phyloP scores from a whole-genome alignment of 805 yeast species.

The Dipodascopsis tothii region DNA sequence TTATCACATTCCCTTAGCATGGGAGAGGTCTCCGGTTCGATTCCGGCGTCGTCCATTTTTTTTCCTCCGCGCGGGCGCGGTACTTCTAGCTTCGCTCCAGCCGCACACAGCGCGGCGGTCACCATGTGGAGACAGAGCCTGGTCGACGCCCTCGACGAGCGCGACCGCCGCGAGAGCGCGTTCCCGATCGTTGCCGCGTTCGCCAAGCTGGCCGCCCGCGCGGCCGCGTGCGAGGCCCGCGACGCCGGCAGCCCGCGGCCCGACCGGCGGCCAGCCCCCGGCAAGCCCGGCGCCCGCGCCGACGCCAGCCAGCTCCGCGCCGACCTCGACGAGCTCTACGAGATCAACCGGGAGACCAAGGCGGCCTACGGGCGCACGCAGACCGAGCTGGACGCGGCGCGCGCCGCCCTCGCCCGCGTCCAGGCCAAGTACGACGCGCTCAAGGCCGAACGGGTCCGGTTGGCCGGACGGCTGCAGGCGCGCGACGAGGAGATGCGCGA shows the following conservation, averaged over 20 bases:
- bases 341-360: conserved; percentile 9
- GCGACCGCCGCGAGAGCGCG: too few species aligned
- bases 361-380: conserved; percentile 12
- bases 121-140: too few species aligned
- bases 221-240: conserved; percentile 79
- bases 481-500: conserved; percentile 29
- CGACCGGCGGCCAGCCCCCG: conserved; percentile 99
- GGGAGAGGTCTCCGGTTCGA: too few species aligned
- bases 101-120: too few species aligned
- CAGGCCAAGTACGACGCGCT: conserved; percentile 13
- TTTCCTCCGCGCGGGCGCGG: too few species aligned
- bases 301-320: neutral
- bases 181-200: neutral
- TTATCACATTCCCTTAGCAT: too few species aligned
- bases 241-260: conserved; percentile 96
- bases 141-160: too few species aligned
- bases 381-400: conserved; percentile 1
- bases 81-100: too few species aligned
- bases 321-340: conserved; percentile 17
- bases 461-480: conserved; percentile 28
- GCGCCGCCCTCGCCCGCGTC: conserved; percentile 5
- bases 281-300: conserved; percentile 89
- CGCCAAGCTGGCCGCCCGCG: conserved; percentile 67
- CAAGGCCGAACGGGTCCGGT: conserved; percentile 26
- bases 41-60: too few species aligned